Percentiles rank a stretch among this genome's conserved stretches.
phyloP scores from a whole-genome alignment of 2,329 filamentous ascomycete species.

The Phaeosphaeriaceae sp. region DNA sequence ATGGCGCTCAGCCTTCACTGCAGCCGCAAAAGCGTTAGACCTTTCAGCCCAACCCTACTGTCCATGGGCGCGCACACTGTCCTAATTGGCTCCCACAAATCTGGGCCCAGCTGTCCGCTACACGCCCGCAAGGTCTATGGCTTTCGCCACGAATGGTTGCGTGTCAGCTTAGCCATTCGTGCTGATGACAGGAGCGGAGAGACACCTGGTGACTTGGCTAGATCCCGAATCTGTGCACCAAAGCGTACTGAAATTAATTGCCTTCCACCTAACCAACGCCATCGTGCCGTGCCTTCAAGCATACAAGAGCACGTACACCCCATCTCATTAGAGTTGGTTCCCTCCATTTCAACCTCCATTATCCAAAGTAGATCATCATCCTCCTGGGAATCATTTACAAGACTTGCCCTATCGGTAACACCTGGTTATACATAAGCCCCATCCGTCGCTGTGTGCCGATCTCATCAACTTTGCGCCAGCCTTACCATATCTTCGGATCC shows the following conservation, averaged over 20 bases:
- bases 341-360: not conserved
- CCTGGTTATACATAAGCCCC: constrained; percentile 6
- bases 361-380: constrained; percentile 6
- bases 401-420: not conserved
- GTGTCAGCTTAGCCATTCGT: constrained; percentile 38
- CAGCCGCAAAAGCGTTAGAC: constrained; percentile 27
- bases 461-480: constrained; percentile 22
- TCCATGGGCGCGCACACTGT: constrained; percentile 21
- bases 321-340: constrained; percentile 5
- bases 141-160: constrained; percentile 27
- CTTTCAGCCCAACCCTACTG: constrained; percentile 23
- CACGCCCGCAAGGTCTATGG: constrained; percentile 22
- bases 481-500: constrained; percentile 22
- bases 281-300: constrained; percentile 14
- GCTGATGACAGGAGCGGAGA: constrained; percentile 28
- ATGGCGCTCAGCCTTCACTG: constrained; percentile 13
- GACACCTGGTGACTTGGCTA: constrained; percentile 37
- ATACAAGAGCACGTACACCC: constrained; percentile 35
- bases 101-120: constrained; percentile 27
- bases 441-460: constrained; percentile 8
- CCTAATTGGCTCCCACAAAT: constrained; percentile 15
- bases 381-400: not conserved
- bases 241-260: constrained; percentile 24
- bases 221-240: constrained; percentile 32
- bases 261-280: constrained; percentile 20